These are phyloP conservation scores for Penicillium sumatraense DNA, from an alignment of 2,329 filamentous ascomycete genomes.

Conservation along the genomic window DNA sequence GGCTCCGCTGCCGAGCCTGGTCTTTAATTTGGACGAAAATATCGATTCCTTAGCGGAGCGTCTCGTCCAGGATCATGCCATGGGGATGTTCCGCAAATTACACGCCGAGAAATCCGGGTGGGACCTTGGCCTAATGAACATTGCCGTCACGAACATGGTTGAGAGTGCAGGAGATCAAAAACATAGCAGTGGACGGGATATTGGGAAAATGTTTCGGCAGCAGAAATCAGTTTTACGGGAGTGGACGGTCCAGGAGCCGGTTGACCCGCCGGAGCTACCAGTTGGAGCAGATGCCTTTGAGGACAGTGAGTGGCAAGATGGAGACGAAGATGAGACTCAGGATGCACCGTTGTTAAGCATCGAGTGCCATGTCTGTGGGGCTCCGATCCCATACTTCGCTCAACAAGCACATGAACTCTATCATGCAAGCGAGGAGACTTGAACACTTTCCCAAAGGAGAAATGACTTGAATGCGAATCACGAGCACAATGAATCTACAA, in stretches of 20 bases:
- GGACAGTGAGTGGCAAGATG: constrained; percentile 10
- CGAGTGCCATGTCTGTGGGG: constrained; percentile 50
- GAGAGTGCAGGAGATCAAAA: constrained; percentile 57
- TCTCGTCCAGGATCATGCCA: constrained; percentile 69
- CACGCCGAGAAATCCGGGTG: constrained; percentile 72
- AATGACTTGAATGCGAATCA: background rate
- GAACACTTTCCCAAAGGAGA: background rate
- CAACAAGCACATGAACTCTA: constrained; percentile 55
- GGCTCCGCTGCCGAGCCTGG: constrained; percentile 70
- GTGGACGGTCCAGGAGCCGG: constrained; percentile 59
- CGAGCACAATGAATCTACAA: background rate
- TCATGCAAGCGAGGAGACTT: constrained; percentile 38
- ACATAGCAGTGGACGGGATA: constrained; percentile 71
- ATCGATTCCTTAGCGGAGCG: constrained; percentile 67
- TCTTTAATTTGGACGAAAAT: constrained; percentile 67
- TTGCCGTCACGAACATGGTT: constrained; percentile 86
- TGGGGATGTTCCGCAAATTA: constrained; percentile 75
- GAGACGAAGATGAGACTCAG: constrained; percentile 24
- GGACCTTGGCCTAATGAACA: constrained; percentile 82
- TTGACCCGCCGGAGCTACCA: background rate
- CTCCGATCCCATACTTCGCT: constrained; percentile 55
- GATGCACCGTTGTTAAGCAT: constrained; percentile 34
- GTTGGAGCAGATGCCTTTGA: constrained; percentile 3
- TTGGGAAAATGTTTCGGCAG: constrained; percentile 77
- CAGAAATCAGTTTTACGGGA: constrained; percentile 73